Evolutionary conservation across 192 early-diverging fungal species (phyloP).

Genomic region (Coemansia guatemalensis): DNA sequence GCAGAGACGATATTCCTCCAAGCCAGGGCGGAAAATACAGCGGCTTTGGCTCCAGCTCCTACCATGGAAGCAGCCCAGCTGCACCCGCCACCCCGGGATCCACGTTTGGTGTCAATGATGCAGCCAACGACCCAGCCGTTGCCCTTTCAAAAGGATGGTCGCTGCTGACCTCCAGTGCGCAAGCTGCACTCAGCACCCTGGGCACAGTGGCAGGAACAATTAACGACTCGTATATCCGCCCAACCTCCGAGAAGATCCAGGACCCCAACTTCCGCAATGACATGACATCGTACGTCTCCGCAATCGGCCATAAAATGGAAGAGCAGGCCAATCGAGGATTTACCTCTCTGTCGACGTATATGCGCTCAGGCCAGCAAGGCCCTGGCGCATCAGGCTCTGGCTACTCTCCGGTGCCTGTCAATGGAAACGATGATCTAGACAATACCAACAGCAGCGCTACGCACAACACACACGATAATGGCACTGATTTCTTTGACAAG

Average conservation of each 20-base stretch:
- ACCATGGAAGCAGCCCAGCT: not conserved
- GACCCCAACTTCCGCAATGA: constrained; percentile 67
- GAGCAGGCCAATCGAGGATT: constrained; percentile 40
- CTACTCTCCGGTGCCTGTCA: constrained; percentile 29
- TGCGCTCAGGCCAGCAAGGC: constrained; percentile 32
- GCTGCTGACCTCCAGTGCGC: constrained; percentile 59
- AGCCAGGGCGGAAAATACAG: constrained; percentile 75
- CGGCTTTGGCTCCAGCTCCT: constrained; percentile 63
- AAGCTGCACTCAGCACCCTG: constrained; percentile 40
- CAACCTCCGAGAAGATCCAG: constrained; percentile 60
- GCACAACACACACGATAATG: constrained; percentile 5
- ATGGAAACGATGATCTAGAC: not conserved
- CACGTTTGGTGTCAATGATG: constrained; percentile 52
- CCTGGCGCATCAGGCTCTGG: constrained; percentile 2
- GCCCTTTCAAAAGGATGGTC: constrained; percentile 69
- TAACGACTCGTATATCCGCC: constrained; percentile 66
- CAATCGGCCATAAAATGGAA: constrained; percentile 49
- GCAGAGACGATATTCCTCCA: constrained; percentile 66
- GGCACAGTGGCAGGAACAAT: constrained; percentile 50
- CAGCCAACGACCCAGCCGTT: constrained; percentile 68
- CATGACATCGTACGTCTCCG: constrained; percentile 61
- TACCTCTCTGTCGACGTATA: constrained; percentile 32
- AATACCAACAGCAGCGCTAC: not conserved
- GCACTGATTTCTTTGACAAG: constrained; percentile 37
- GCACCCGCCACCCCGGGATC: constrained; percentile 12